Conservation (phyloP, 2,329 filamentous ascomycete genomes). For the Aspergillus novoparasiticus region DNA sequence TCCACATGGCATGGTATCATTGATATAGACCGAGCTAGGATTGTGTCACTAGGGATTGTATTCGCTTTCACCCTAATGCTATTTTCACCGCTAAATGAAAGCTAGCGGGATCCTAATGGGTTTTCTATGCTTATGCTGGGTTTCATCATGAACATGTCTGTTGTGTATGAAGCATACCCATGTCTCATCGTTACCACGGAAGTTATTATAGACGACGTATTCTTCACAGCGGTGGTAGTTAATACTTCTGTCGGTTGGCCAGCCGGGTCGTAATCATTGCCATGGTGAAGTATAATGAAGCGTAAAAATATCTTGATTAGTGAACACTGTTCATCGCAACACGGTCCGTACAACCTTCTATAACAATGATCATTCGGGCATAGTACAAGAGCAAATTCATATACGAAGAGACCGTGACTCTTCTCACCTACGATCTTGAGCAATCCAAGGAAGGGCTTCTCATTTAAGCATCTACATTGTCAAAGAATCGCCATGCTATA, state of each 20-base stretch:
- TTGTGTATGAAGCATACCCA: not conserved
- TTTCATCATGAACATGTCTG: not conserved
- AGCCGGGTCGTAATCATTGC: not conserved
- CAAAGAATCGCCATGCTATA: not conserved
- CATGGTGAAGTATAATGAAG: not conserved
- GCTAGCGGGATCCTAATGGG: not conserved
- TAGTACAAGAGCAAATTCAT: fast-evolving
- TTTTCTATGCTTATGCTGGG: not conserved
- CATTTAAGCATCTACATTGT: not conserved
- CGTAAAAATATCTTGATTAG: not conserved
- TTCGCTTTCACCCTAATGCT: not conserved
- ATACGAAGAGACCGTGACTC: not conserved
- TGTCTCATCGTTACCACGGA: not conserved
- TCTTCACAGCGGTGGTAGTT: not conserved
- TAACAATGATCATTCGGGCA: not conserved
- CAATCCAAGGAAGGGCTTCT: not conserved
- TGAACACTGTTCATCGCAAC: too few relatives aligned
- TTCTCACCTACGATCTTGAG: not conserved
- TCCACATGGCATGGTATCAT: not conserved
- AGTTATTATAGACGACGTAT: not conserved
- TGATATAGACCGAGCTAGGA: not conserved
- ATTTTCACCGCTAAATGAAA: fast-evolving
- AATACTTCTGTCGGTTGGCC: not conserved
- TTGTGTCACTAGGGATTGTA: not conserved
- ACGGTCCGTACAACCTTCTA: not conserved